Evolutionary conservation across 345 rosid species (phyloP).

Genomic region (Pistacia integerrima): DNA sequence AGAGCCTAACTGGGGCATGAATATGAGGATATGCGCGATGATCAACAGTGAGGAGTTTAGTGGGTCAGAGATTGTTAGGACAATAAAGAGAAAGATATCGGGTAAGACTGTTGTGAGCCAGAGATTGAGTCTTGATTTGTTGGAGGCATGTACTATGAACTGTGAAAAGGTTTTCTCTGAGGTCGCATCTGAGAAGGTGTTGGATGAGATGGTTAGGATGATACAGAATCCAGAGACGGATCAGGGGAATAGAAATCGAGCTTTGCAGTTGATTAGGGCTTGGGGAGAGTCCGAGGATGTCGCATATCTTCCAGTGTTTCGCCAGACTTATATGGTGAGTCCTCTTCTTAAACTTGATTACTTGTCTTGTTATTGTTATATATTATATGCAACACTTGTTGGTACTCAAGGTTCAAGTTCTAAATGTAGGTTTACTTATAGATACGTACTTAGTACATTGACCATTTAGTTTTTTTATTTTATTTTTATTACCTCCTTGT

Average conservation of each 20-base stretch:
- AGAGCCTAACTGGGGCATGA: conserved; percentile 90
- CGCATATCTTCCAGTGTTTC: conserved; percentile 76
- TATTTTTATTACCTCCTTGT: neutral
- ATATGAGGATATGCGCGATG: conserved; percentile 82
- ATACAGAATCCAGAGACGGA: conserved; percentile 58
- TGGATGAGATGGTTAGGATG: conserved; percentile 89
- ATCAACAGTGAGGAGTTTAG: conserved; percentile 68
- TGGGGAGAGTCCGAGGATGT: conserved; percentile 86
- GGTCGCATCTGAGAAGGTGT: conserved; percentile 44
- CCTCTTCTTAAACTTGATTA: neutral
- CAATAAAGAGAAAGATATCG: conserved; percentile 72
- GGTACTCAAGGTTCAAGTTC: neutral
- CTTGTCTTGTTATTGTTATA: neutral
- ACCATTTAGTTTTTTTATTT: no score
- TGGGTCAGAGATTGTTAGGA: conserved; percentile 64
- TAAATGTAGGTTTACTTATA: neutral
- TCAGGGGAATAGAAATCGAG: conserved; percentile 52
- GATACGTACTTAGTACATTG: no score
- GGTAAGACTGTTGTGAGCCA: conserved; percentile 59
- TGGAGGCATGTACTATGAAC: conserved; percentile 76
- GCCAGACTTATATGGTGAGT: conserved; percentile 67
- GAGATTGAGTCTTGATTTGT: conserved; percentile 69
- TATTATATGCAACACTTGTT: neutral
- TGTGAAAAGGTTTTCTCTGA: conserved; percentile 71
- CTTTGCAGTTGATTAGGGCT: conserved; percentile 68